Base-by-base conservation (phyloP, 1,284 basidiomycete species). In the Trichosporon sp. region DNA sequence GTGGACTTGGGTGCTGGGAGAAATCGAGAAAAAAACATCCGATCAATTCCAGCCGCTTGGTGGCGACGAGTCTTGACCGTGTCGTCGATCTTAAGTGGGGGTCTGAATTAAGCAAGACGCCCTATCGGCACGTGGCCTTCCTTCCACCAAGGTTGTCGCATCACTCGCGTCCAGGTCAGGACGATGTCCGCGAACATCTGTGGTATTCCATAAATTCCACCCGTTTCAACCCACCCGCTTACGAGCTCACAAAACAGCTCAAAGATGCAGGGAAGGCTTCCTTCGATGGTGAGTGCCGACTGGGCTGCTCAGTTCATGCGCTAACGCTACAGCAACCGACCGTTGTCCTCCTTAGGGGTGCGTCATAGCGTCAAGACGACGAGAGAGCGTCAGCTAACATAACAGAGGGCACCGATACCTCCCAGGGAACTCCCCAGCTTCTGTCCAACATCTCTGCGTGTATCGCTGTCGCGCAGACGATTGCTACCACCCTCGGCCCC, bases 391-490 rank as follows among this genome's bases (percentile, higher is more conserved):
- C 13, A 40, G 59, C 56, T 66, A 46, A 66, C 65, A n/a, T 21
- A 21, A 21, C 68, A 80, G 92, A 97, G 84, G 95, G 95, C 76
- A 98, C 95, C 70, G 95, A 98, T 81, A 89, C 91, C 9, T 97
- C 94, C 16, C 95, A 98, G 82, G 95, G 95, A 76, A 93, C 88
- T 69, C 87, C 89, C 10, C 95, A 99, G 81, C 83, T 98, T 59
- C 85, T 99, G 56, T 95, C 92, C 64, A 99, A 99, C 81, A 98
- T 98, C 78, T 89, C 90, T 19, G 94, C 94, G 80, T 96, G 94
- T 82, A 86, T 95, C 61, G 91, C 93, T 10, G 89, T 97, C 70
- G 83, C 93, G 59, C 87, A 92, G 75, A 96, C 91, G 1, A 86
- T 97, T 64, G 87, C 96, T 14, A 94, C 88, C 62, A 99, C 96